phyloP scores from a whole-genome alignment of 805 yeast species.

The Candida ovalis region DNA sequence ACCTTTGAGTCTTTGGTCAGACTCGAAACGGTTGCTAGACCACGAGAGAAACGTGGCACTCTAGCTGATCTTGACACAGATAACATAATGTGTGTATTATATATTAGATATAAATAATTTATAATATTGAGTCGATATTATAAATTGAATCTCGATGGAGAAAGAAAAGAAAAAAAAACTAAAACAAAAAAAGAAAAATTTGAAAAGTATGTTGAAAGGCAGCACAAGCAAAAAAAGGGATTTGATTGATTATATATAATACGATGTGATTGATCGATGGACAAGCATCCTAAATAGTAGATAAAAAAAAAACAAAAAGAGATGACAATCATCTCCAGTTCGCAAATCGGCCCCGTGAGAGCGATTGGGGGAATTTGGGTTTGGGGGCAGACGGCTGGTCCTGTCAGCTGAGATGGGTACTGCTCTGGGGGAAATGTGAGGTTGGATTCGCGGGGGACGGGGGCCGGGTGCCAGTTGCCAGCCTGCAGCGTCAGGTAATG shows the following conservation, averaged over 20 bases:
- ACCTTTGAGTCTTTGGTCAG: constrained; percentile 54
- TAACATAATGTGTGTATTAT: constrained; percentile 18
- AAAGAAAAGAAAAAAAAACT: background rate
- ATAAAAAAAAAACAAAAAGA: background rate
- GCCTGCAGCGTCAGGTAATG: too few relatives aligned
- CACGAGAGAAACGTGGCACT: constrained; percentile 35
- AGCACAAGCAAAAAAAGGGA: background rate
- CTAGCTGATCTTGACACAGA: constrained; percentile 29
- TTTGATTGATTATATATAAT: background rate
- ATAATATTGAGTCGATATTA: background rate
- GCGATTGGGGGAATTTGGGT: background rate
- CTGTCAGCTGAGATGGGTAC: background rate
- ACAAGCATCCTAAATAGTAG: background rate
- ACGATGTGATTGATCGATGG: background rate
- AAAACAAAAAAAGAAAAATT: background rate
- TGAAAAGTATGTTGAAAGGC: background rate
- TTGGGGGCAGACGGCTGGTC: background rate
- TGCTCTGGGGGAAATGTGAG: background rate
- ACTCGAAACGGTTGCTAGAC: constrained; percentile 48
- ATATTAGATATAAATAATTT: background rate
- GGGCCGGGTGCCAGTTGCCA: background rate
- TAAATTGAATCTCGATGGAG: background rate
- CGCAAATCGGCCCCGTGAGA: constrained; percentile 1
- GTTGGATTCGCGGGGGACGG: background rate
- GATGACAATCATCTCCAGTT: background rate